Base-by-base conservation (phyloP, 208 protist genomes). In the Leishmania guyanensis region DNA sequence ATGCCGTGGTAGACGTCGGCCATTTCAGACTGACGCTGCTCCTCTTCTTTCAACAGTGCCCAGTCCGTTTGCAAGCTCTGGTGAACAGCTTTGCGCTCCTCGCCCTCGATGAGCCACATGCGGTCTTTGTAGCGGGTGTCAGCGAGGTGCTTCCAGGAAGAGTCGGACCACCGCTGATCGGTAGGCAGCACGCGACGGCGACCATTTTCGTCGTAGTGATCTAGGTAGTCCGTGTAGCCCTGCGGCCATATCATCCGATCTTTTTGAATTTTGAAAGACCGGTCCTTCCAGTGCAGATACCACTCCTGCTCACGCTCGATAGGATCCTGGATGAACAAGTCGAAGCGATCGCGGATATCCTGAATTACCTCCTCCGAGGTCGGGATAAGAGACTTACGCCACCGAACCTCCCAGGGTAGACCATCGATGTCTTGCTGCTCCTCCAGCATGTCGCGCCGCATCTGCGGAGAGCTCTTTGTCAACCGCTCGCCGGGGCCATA, bases 211-310 rank as follows among this genome's bases (percentile, higher is more conserved):
- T 98, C 94, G 86, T 98, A 98, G 84, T 96, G 91, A 73, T 98
- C 94, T 48, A 98, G 88, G 86, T 98, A 96, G 83, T 98, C 94
- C 9, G 94, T 98, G 87, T 95, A 98, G 39, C 94, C 93, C 68
- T 98, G 94, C 58, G 94, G 94, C 92, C 94, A 98, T 65, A 98
- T 96, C 92, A 98, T 94, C 73, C 94, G 91, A 82, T 98, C 94
- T 79, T 94, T 93, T 80, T 98, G 91, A 72, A 94, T 87, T 79
- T 97, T 96, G 87, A 96, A 98, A 29, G 84, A 85, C 71, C 93
- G 84, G 78, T 98, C 94, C 76, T 96, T 95, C 93, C 93, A 98
- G 88, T 98, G 93, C 74, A 96, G 84, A 77, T 96, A 98, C 93
- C 93, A 98, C 86, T 96, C 92, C 87, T 96, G 89, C 84, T 95